Percentiles rank a stretch among this genome's conserved stretches.
These are phyloP conservation scores for Blakeslea trispora DNA, from an alignment of 371 early-diverging fungal genomes.

Conservation along the genomic window DNA sequence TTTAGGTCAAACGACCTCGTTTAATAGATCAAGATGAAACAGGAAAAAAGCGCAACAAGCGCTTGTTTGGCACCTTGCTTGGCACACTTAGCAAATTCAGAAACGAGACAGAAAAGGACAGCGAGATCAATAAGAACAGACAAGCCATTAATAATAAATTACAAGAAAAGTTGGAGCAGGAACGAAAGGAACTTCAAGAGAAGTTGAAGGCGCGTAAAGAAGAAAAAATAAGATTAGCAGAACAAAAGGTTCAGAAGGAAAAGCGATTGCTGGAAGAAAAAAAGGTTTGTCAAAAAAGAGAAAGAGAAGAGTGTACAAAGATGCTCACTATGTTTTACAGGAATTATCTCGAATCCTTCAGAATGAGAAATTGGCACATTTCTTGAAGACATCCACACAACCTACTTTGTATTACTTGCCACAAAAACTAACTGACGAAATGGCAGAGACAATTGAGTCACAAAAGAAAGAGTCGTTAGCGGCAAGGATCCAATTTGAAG, in stretches of 20 bases:
- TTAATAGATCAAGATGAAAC: constrained; percentile 32
- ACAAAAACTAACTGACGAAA: constrained; percentile 37
- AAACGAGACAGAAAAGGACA: constrained; percentile 47
- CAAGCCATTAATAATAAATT: constrained; percentile 52
- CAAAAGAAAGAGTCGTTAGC: constrained; percentile 28
- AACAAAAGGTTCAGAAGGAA: constrained; percentile 23
- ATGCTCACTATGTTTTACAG: too few relatives aligned
- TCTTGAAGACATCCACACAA: constrained; percentile 43
- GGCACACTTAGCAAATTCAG: constrained; percentile 64
- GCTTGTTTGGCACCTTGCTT: constrained; percentile 60
- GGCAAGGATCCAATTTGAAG: constrained; percentile 28
- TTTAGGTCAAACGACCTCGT: constrained; percentile 35
- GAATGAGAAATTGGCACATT: constrained; percentile 36
- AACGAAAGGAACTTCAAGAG: constrained; percentile 48
- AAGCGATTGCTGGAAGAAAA: constrained; percentile 37
- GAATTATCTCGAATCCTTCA: constrained; percentile 25
- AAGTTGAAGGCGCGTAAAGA: constrained; percentile 45
- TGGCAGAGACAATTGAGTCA: constrained; percentile 22
- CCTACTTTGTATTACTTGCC: constrained; percentile 58
- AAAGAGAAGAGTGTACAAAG: not conserved
- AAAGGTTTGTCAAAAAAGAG: constrained; percentile 2
- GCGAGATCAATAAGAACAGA: constrained; percentile 52
- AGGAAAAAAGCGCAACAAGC: constrained; percentile 45
- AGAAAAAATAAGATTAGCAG: constrained; percentile 30
- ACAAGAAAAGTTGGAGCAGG: constrained; percentile 48